Conservation (phyloP, 495 filamentous ascomycete genomes). For the Penicilliopsis zonata region DNA sequence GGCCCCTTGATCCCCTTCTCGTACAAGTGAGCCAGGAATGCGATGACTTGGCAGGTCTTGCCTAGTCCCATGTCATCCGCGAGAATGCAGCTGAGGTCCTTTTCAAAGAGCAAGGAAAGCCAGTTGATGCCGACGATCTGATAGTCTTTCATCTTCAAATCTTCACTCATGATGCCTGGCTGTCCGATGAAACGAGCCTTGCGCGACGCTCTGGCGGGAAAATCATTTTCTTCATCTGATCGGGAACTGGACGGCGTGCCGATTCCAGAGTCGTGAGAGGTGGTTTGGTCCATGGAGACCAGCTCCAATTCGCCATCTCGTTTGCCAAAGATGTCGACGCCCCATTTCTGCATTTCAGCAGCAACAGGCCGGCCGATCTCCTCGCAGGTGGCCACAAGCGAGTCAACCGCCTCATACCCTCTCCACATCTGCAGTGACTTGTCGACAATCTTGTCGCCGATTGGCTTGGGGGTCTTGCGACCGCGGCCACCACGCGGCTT, state of each 20-base stretch:
- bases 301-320: slow-evolving; percentile 56
- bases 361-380: slow-evolving; percentile 54
- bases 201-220: slow-evolving; percentile 21
- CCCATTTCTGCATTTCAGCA: slow-evolving; percentile 63
- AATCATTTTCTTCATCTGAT: slow-evolving; percentile 39
- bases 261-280: slow-evolving; percentile 56
- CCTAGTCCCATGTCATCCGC: slow-evolving; percentile 98
- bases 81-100: slow-evolving; percentile 72
- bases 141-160: slow-evolving; percentile 73
- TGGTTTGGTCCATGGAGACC: slow-evolving; percentile 40
- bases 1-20: slow-evolving; percentile 58
- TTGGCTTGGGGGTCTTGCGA: slow-evolving; percentile 37
- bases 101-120: slow-evolving; percentile 68
- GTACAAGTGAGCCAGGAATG: slow-evolving; percentile 74
- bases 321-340: slow-evolving; percentile 59
- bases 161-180: slow-evolving; percentile 59
- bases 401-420: slow-evolving; percentile 69
- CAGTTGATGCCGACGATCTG: slow-evolving; percentile 93
- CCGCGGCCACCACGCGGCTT: slow-evolving; percentile 37
- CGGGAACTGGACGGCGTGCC: slow-evolving; percentile 50
- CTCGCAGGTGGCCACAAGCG: slow-evolving; percentile 62
- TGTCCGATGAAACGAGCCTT: slow-evolving; percentile 49
- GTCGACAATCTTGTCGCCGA: slow-evolving; percentile 64
- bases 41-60: slow-evolving; percentile 94
- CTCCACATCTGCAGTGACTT: slow-evolving; percentile 59